Conservation (phyloP, 345 rosid species). For the Citrus medica region DNA sequence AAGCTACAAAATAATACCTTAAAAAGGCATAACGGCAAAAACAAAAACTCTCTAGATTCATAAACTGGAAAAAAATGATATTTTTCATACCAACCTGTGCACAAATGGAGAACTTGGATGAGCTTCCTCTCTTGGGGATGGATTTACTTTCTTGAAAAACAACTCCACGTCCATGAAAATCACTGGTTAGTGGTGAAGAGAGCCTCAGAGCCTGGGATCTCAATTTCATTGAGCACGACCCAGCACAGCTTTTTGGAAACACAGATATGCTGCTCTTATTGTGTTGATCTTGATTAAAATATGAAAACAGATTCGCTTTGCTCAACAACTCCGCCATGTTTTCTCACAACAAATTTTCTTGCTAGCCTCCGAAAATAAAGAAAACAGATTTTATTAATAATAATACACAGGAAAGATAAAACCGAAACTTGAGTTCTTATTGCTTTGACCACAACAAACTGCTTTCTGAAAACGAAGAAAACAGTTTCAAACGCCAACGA, state of each 20-base stretch:
- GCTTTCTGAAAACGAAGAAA: not conserved
- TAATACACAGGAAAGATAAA: not conserved
- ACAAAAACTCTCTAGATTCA: not conserved
- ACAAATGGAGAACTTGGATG: constrained; percentile 25
- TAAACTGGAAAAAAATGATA: not conserved
- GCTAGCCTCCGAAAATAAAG: not conserved
- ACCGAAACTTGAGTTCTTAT: not conserved
- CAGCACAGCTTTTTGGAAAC: constrained; percentile 28
- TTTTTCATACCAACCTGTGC: constrained; percentile 50
- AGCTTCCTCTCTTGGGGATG: constrained; percentile 22
- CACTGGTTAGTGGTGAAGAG: constrained; percentile 8
- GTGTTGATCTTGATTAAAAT: constrained; percentile 25
- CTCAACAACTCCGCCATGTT: constrained; percentile 52
- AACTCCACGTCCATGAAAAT: constrained; percentile 48
- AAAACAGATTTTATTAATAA: not conserved
- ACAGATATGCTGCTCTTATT: constrained; percentile 10
- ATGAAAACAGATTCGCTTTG: constrained; percentile 37
- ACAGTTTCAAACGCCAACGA: not conserved
- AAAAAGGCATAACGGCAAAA: not conserved
- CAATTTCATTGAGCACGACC: constrained; percentile 21
- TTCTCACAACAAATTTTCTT: not conserved
- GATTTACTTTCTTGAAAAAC: constrained; percentile 23
- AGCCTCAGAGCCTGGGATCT: constrained; percentile 32
- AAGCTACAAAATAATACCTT: not conserved
- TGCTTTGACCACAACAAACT: not conserved